These are phyloP conservation scores for Aegle marmelos DNA, from an alignment of 345 rosid species.

Conservation along the genomic window DNA sequence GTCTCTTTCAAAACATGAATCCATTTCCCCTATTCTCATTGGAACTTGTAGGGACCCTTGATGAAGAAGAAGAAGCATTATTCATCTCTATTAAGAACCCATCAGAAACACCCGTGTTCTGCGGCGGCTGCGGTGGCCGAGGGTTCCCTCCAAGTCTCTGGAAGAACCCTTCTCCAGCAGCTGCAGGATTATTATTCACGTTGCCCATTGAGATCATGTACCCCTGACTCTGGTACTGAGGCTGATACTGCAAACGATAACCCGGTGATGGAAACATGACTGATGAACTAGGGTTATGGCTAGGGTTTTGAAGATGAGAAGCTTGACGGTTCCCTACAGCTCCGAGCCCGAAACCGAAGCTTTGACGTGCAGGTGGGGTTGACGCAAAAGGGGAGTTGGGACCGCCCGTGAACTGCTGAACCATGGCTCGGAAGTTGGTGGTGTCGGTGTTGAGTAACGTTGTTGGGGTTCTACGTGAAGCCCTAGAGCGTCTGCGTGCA, in stretches of 20 bases:
- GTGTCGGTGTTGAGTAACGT: constrained; percentile 93
- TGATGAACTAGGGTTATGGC: neutral
- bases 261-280: constrained; percentile 14
- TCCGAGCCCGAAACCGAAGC: constrained; percentile 25
- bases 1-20: constrained; percentile 44
- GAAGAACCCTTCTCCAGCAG: constrained; percentile 19
- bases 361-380: constrained; percentile 22
- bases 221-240: constrained; percentile 17
- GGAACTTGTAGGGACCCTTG: constrained; percentile 18
- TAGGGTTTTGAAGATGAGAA: constrained; percentile 8
- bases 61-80: constrained; percentile 16
- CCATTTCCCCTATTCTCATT: constrained; percentile 36
- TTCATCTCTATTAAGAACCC: constrained; percentile 18
- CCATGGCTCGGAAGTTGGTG: constrained; percentile 90
- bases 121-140: constrained; percentile 11
- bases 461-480: constrained; percentile 93
- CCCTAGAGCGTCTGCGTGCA: constrained; percentile 78
- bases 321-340: constrained; percentile 16
- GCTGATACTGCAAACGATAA: constrained; percentile 32
- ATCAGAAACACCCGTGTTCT: constrained; percentile 14
- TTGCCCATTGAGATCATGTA: constrained; percentile 44
- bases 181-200: neutral
- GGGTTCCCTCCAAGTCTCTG: constrained; percentile 31
- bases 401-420: constrained; percentile 92
- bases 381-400: constrained; percentile 57